phyloP scores from a whole-genome alignment of 352 stramenopile genomes.

The Phytopythium sindhum region DNA sequence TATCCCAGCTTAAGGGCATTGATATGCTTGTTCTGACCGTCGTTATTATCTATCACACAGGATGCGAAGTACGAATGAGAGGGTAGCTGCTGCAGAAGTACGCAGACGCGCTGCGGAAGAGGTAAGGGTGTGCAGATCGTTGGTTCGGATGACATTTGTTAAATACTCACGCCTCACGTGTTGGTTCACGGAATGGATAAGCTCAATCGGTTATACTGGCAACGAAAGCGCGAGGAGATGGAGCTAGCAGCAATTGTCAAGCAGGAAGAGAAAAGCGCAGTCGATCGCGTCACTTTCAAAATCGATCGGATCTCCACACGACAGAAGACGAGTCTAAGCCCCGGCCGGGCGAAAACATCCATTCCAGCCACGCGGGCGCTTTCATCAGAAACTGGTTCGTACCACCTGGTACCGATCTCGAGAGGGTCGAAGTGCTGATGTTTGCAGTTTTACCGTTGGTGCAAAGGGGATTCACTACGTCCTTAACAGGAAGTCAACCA shows the following conservation, averaged over 20 bases:
- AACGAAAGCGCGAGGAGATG: slow-evolving; percentile 11
- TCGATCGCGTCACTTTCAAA: not conserved
- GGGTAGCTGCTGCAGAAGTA: slow-evolving; percentile 28
- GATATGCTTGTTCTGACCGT: not conserved
- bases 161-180: not conserved
- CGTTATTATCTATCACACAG: slow-evolving; percentile 11
- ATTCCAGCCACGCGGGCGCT: not conserved
- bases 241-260: slow-evolving; percentile 16
- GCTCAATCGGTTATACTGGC: not conserved
- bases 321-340: not conserved
- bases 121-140: slow-evolving; percentile 9
- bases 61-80: slow-evolving; percentile 19
- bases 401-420: not conserved
- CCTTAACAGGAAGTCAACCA: not conserved
- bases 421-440: not conserved
- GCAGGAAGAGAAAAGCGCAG: not conserved
- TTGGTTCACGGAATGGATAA: not conserved
- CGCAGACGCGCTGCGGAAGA: slow-evolving; percentile 21
- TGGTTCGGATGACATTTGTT: no score
- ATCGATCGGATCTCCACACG: not conserved
- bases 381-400: not conserved
- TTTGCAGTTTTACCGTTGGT: not conserved
- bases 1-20: not conserved
- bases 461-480: not conserved
- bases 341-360: not conserved